phyloP scores from a whole-genome alignment of 1,284 basidiomycete species.

The Puccinia triticina region DNA sequence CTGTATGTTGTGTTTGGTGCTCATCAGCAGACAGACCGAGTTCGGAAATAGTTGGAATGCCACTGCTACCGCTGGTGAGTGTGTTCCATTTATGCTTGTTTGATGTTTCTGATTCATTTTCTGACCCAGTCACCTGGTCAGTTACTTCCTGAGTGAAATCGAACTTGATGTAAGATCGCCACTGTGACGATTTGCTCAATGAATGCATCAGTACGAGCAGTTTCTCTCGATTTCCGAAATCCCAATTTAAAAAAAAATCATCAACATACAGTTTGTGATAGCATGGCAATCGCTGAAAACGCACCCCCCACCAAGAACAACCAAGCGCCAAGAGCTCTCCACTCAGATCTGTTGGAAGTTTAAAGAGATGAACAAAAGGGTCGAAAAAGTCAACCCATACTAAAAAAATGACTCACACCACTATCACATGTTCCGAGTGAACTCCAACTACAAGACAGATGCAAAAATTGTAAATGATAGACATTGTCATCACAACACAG shows the following conservation, averaged over 20 bases:
- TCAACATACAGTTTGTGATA: conserved; percentile 43
- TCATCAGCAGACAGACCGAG: background rate
- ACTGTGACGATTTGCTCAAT: conserved; percentile 31
- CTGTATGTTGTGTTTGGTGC: background rate
- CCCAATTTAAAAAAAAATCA: background rate
- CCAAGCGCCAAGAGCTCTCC: conserved; percentile 44
- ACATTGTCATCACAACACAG: conserved; percentile 44
- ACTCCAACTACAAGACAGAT: conserved; percentile 42
- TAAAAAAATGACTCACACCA: conserved; percentile 36
- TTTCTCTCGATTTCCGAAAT: background rate
- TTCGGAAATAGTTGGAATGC: background rate
- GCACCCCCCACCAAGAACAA: conserved; percentile 39
- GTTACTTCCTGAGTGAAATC: conserved; percentile 21
- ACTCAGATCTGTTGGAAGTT: conserved; percentile 28
- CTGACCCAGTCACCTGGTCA: background rate
- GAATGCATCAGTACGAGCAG: background rate
- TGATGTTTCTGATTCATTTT: background rate
- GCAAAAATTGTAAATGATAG: conserved; percentile 40
- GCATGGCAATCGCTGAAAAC: conserved; percentile 47
- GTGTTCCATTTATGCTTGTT: conserved; percentile 27
- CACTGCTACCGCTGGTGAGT: conserved; percentile 16
- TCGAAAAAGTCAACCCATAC: background rate
- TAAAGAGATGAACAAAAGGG: background rate
- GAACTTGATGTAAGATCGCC: conserved; percentile 32
- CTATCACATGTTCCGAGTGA: conserved; percentile 40